Base-by-base conservation (phyloP, 2,329 filamentous ascomycete genomes). In the Talaromyces sp. region DNA sequence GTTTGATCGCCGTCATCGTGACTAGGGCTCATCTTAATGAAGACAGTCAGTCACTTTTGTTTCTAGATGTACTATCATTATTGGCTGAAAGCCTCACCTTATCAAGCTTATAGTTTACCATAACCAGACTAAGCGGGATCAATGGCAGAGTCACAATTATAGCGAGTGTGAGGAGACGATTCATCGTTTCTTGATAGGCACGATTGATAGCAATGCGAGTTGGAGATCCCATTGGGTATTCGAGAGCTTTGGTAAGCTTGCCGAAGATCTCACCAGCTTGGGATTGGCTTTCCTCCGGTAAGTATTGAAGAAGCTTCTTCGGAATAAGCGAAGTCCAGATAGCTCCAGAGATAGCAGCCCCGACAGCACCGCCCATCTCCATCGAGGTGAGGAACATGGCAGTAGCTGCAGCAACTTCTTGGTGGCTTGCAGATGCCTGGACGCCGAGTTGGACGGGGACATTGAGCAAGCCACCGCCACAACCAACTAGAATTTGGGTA, bases 111-210 rank as follows among this genome's bases (percentile, higher is more conserved):
- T 84, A 83, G 65, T 87, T 80, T 65, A 75, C 75, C 78, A 86
- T 80, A n/a, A 79, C 52, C 51, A 85, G 70, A 54, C 77, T 80
- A 49, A 86, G 66, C 5, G 82, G 75, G 35, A 87, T 70, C 19
- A 87, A 74, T 2, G 84, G 85, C 16, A 84, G 70, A 11, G 80
- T 75, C 30, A 81, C 77, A 49, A 80, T 73, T 9, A 84, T 69
- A 2, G 83, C 82, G 45, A 84, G 73, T 10, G 78, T 79, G 40
- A 86, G 68, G 16, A 86, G 73, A 54, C 78, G 80, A 24, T 79
- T 79, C 82, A 86, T 86, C 2, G 83, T 85, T 68, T 87, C 83
- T 64, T 86, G 81, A 56, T 89, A 89, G 1, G 84, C 81, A 30
- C 76, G 77, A 53, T 85, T 83, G 65, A 89, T 87, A 1, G 85